Evolutionary conservation across 2,329 filamentous ascomycete species (phyloP).

Genomic region (Trichoderma atroviride): DNA sequence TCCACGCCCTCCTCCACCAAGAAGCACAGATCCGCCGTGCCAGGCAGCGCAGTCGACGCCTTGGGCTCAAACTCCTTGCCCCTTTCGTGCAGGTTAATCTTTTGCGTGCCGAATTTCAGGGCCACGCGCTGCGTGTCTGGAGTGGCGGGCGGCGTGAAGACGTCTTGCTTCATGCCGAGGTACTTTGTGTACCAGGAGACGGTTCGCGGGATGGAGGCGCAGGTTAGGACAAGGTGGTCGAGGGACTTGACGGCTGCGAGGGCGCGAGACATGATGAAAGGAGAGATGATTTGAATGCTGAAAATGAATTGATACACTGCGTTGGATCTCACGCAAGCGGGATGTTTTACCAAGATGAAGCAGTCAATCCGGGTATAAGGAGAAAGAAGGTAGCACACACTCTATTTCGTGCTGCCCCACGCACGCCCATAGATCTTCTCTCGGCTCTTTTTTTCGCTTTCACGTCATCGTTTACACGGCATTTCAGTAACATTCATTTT

Average conservation of each 20-base stretch:
- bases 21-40: constrained; percentile 64
- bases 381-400: neutral
- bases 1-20: constrained; percentile 50
- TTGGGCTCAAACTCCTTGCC: constrained; percentile 64
- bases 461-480: neutral
- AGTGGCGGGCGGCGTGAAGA: constrained; percentile 46
- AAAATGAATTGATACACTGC: neutral
- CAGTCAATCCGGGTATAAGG: neutral
- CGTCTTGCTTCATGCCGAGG: constrained; percentile 60
- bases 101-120: constrained; percentile 59
- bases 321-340: neutral
- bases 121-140: constrained; percentile 48
- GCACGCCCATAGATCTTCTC: neutral
- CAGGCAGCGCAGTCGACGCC: constrained; percentile 54
- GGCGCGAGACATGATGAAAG: constrained; percentile 26
- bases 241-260: constrained; percentile 47
- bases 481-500: neutral
- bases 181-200: constrained; percentile 57
- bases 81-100: constrained; percentile 63
- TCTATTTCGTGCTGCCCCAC: neutral
- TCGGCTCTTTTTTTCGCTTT: neutral
- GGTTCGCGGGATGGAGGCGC: constrained; percentile 52
- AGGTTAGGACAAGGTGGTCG: constrained; percentile 65
- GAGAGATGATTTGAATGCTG: neutral
- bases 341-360: neutral